phyloP scores from a whole-genome alignment of 371 early-diverging fungal species.

The Choanephora cucurbitarum region DNA sequence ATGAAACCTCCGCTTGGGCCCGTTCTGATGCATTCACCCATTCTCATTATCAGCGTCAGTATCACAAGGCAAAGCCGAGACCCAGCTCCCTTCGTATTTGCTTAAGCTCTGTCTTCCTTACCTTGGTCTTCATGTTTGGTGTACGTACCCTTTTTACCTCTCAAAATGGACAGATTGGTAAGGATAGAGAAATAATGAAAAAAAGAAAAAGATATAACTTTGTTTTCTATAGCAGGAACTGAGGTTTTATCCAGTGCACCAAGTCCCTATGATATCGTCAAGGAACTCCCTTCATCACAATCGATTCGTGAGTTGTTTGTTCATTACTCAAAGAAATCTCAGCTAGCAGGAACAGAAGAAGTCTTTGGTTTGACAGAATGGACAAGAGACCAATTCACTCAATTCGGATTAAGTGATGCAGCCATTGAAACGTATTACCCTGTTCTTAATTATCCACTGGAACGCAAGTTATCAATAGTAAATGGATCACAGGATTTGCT shows the following conservation, averaged over 20 bases:
- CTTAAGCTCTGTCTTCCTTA: constrained; percentile 8
- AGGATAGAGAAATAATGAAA: too few relatives aligned
- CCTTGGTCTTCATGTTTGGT: constrained; percentile 14
- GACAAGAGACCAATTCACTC: constrained; percentile 53
- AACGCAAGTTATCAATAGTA: constrained; percentile 55
- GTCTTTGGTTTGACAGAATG: constrained; percentile 55
- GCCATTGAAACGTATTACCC: constrained; percentile 63
- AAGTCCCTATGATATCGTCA: constrained; percentile 24
- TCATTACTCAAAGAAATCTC: constrained; percentile 54
- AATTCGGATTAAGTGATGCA: constrained; percentile 54
- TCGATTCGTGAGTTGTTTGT: constrained; percentile 28
- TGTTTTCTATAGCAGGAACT: neutral
- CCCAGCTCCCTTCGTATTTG: constrained; percentile 2
- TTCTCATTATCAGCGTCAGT: neutral
- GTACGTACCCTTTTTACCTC: constrained; percentile 2
- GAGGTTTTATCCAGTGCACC: neutral
- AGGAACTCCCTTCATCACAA: constrained; percentile 31
- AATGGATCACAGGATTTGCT: constrained; percentile 43
- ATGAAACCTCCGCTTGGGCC: constrained; percentile 1
- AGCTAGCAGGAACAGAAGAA: constrained; percentile 49
- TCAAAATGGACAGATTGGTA: constrained; percentile 16
- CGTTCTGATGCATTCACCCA: neutral
- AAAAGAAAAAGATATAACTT: neutral
- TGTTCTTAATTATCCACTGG: constrained; percentile 57
- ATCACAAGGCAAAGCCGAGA: constrained; percentile 7